Percentiles rank a stretch among this genome's conserved stretches.
phyloP scores from a whole-genome alignment of 257 asterid species.

The Coffea canephora region DNA sequence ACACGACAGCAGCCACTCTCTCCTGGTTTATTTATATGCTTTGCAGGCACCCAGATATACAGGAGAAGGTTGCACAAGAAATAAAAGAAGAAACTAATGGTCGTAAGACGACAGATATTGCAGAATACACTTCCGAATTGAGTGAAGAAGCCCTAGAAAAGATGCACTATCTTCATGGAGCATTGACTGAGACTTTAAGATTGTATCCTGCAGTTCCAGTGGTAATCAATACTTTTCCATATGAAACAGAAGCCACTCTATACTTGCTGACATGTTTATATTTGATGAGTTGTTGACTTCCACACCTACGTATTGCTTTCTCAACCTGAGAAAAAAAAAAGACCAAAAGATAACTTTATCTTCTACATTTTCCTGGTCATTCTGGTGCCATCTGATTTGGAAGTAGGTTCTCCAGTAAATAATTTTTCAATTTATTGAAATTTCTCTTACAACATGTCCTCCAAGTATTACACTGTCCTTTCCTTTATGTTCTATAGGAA shows the following conservation, averaged over 20 bases:
- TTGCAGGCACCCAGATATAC: slow-evolving; percentile 45
- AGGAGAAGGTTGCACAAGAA: slow-evolving; percentile 49
- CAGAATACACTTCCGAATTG: slow-evolving; percentile 34
- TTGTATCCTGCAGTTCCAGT: slow-evolving; percentile 44
- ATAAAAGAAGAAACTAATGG: slow-evolving; percentile 29
- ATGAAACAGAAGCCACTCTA: not conserved
- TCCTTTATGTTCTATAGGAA: not conserved
- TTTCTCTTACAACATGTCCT: not conserved
- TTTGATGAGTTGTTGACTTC: not conserved
- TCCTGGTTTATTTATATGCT: slow-evolving; percentile 64
- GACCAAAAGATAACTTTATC: not conserved
- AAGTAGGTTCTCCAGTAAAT: not conserved
- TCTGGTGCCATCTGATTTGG: not conserved
- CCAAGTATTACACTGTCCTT: not conserved
- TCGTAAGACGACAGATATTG: slow-evolving; percentile 15
- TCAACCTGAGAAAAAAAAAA: not conserved
- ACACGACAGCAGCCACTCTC: slow-evolving; percentile 50
- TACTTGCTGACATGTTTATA: not conserved
- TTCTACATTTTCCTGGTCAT: not conserved
- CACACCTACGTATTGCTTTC: not conserved
- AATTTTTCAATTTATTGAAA: not conserved
- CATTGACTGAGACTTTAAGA: slow-evolving; percentile 56
- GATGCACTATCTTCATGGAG: slow-evolving; percentile 61
- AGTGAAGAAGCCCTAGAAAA: slow-evolving; percentile 42
- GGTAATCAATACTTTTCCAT: not conserved